phyloP scores from a whole-genome alignment of 2,329 filamentous ascomycete genomes.

The Colletotrichum sp. region DNA sequence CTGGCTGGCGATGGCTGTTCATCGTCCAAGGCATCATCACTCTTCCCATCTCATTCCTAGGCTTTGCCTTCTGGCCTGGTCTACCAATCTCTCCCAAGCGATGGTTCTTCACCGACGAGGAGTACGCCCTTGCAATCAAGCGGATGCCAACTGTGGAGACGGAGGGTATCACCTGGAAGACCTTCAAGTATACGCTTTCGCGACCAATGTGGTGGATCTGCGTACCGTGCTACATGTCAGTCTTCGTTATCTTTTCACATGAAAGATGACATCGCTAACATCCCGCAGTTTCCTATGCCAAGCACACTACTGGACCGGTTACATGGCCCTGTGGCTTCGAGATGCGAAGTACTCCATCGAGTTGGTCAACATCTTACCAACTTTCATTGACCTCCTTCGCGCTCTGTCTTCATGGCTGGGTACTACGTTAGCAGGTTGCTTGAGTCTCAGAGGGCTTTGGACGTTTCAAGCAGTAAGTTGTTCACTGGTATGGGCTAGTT shows the following conservation, averaged over 20 bases:
- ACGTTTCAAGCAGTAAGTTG: constrained; percentile 26
- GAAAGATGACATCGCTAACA: background rate
- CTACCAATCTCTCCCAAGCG: constrained; percentile 31
- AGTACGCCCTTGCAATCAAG: constrained; percentile 28
- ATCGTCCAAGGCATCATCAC: constrained; percentile 39
- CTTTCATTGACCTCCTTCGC: constrained; percentile 28
- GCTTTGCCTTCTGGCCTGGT: constrained; percentile 38
- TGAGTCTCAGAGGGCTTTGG: constrained; percentile 31
- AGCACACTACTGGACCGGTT: constrained; percentile 26
- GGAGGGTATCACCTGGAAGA: constrained; percentile 26
- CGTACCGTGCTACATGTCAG: constrained; percentile 24
- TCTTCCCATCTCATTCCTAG: constrained; percentile 24
- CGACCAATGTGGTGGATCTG: constrained; percentile 27
- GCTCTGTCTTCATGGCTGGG: constrained; percentile 32
- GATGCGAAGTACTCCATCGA: constrained; percentile 17
- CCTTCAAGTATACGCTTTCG: constrained; percentile 25
- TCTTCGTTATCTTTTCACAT: accelerated
- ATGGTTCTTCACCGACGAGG: constrained; percentile 30
- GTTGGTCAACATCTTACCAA: constrained; percentile 22
- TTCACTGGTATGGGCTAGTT: accelerated
- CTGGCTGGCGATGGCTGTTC: constrained; percentile 45
- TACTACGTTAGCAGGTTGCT: constrained; percentile 29
- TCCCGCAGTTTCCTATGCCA: constrained; percentile 23
- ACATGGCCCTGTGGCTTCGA: constrained; percentile 24
- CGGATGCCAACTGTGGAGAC: constrained; percentile 27